phyloP scores from a whole-genome alignment of 2,329 filamentous ascomycete genomes.

The Ceratocystis papillata region DNA sequence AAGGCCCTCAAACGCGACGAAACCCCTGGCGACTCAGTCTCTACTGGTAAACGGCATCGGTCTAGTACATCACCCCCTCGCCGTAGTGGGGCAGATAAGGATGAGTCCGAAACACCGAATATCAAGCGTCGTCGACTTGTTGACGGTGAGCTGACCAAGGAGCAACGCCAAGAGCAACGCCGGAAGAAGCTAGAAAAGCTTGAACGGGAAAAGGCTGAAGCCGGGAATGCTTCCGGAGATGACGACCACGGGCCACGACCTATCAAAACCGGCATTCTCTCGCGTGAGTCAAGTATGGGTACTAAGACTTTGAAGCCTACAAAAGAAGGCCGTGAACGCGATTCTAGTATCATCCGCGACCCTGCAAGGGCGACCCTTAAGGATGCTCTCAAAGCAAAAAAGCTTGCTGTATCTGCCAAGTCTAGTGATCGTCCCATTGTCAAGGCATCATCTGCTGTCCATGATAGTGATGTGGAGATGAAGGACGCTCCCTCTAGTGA shows the following conservation, averaged over 20 bases:
- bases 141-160: constrained; percentile 42
- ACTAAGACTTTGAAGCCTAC: constrained; percentile 23
- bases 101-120: constrained; percentile 40
- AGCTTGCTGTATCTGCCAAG: constrained; percentile 25
- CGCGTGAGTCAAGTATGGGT: constrained; percentile 16
- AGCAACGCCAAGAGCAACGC: constrained; percentile 28
- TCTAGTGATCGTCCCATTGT: constrained; percentile 14
- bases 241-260: constrained; percentile 37
- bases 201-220: constrained; percentile 29
- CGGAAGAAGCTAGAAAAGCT: constrained; percentile 17
- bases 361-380: constrained; percentile 31
- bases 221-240: constrained; percentile 33
- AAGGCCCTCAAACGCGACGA: constrained; percentile 53
- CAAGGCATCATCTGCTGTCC: constrained; percentile 32
- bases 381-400: constrained; percentile 37
- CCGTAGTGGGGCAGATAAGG: constrained; percentile 43
- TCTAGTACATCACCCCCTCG: constrained; percentile 46
- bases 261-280: constrained; percentile 30
- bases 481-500: constrained; percentile 32
- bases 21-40: constrained; percentile 43
- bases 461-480: constrained; percentile 47
- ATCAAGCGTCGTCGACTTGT: constrained; percentile 50
- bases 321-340: constrained; percentile 23
- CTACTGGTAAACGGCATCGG: constrained; percentile 47
- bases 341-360: constrained; percentile 19